Conservation (phyloP, 106 monocot genomes). For the Phalaenopsis aphrodite region DNA sequence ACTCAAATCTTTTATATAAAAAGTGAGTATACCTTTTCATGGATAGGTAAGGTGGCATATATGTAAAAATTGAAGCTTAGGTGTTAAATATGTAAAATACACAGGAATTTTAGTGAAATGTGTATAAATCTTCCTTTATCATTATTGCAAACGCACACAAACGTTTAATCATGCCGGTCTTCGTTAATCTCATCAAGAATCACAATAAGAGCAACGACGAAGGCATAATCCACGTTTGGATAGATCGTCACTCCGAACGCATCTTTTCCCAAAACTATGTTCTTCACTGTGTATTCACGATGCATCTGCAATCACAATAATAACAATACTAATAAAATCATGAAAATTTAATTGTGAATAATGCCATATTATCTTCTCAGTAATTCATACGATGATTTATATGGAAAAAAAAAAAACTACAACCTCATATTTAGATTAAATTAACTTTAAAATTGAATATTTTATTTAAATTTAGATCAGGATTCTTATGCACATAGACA, state of each 20-base stretch:
- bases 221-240: conserved; percentile 34
- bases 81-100: too few species aligned
- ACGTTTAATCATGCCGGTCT: conserved; percentile 2
- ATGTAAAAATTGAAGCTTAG: too few species aligned
- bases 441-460: too few species aligned
- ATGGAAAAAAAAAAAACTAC: too few species aligned
- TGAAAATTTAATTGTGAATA: not conserved
- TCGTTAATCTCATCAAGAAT: conserved; percentile 26
- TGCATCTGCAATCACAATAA: conserved; percentile 12
- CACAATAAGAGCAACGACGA: conserved; percentile 29
- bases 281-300: conserved; percentile 11
- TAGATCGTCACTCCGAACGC: conserved; percentile 21
- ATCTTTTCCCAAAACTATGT: conserved; percentile 24
- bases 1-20: too few species aligned
- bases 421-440: too few species aligned
- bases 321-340: not conserved
- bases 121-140: too few species aligned
- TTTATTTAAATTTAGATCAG: not conserved
- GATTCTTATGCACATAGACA: not conserved
- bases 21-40: too few species aligned
- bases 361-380: too few species aligned
- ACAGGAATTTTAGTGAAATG: too few species aligned
- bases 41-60: too few species aligned
- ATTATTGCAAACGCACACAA: not conserved
- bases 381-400: too few species aligned